These are phyloP conservation scores for Starmerella gropengiesseri DNA, from an alignment of 805 yeast species.

Conservation along the genomic window DNA sequence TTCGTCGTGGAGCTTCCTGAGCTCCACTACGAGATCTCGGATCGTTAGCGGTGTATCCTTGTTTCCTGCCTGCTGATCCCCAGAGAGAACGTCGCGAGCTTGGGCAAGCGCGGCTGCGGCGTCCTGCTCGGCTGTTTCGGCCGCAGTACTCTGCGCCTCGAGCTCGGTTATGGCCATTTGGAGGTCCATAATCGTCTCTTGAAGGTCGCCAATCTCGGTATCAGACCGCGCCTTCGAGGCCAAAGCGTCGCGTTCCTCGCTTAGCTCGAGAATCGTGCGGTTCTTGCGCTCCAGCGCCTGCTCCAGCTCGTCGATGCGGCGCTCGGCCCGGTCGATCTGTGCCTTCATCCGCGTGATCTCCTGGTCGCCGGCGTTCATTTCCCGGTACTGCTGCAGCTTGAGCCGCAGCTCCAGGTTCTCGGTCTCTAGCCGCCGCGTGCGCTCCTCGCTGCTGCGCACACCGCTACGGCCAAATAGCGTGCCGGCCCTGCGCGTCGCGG, in stretches of 20 bases:
- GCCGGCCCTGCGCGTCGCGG: neutral
- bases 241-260: constrained; percentile 8
- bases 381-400: constrained; percentile 18
- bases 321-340: constrained; percentile 11
- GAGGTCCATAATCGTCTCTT: constrained; percentile 4
- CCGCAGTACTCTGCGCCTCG: constrained; percentile 5
- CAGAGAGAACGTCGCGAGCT: constrained; percentile 6
- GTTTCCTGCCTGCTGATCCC: too few relatives aligned
- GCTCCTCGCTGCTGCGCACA: constrained; percentile 7
- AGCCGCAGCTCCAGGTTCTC: constrained; percentile 23
- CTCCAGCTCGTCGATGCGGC: constrained; percentile 17
- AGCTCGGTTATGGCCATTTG: constrained; percentile 11
- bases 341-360: constrained; percentile 8
- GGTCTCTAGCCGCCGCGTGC: constrained; percentile 15
- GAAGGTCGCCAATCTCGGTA: constrained; percentile 4
- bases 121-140: neutral
- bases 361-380: constrained; percentile 10
- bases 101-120: neutral
- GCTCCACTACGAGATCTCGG: constrained; percentile 5
- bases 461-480: constrained; percentile 1
- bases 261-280: constrained; percentile 8
- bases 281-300: constrained; percentile 16
- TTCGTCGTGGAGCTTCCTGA: neutral
- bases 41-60: too few relatives aligned
- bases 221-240: neutral